Conservation (phyloP, 2,329 filamentous ascomycete species). For the Botrytis tulipae region DNA sequence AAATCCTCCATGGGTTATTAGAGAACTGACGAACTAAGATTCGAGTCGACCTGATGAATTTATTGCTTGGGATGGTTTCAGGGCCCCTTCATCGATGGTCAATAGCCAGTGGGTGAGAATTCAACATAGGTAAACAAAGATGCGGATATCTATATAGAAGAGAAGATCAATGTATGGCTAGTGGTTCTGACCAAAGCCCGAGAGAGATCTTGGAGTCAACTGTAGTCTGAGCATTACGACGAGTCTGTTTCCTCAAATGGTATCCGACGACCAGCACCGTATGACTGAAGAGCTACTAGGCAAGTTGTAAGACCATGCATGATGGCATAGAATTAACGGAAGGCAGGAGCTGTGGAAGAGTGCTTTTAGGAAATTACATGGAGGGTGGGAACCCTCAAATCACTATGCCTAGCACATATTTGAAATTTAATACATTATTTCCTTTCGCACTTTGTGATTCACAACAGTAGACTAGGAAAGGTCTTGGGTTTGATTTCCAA, state of each 20-base stretch:
- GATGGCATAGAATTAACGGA: no score
- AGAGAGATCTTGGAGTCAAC: background rate
- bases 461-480: constrained; percentile 37
- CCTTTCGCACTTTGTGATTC: constrained; percentile 38
- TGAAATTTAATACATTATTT: constrained; percentile 21
- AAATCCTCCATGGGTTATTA: constrained; percentile 38
- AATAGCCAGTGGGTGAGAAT: no score
- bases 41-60: no score
- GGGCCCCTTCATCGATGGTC: no score
- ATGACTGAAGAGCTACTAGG: background rate
- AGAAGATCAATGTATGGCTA: background rate
- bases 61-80: no score
- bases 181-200: background rate
- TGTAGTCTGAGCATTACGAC: background rate
- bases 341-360: no score
- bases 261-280: background rate
- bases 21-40: no score
- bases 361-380: no score
- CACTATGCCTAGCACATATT: no score
- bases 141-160: background rate
- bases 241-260: background rate
- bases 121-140: background rate
- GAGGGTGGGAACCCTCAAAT: no score
- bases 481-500: constrained; percentile 44
- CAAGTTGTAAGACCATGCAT: background rate